Base-by-base conservation (phyloP, 495 filamentous ascomycete genomes). In the Podospora tetraspora region DNA sequence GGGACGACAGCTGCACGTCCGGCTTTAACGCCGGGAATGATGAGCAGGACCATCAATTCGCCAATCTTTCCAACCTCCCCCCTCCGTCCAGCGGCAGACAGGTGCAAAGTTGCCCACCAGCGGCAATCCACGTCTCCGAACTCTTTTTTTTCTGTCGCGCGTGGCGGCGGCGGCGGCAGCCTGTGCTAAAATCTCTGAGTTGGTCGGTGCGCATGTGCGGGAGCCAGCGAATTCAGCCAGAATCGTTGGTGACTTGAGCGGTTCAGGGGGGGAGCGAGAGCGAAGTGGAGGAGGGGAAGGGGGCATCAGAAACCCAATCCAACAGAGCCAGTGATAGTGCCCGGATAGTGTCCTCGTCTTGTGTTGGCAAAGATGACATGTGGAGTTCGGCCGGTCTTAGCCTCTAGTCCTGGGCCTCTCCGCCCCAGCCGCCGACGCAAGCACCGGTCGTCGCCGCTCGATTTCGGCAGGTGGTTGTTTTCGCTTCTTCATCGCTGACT, bases 21-120 rank as follows among this genome's bases (percentile, higher is more conserved):
- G 72, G 74, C 66, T 72, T 72, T 74, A 74, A 71, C 52, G 67
- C 67, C 67, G 71, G 71, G 69, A 69, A 71, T 73, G 71, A 71
- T 73, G 71, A 63, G 27, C 60, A 32, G 67, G 22, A 21, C 27
- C 56, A 21, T 57, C 43, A 64, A 64, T 60, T 66, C 65, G 65
- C 65, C 65, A 66, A 66, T 66, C 66, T 34, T 58, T 57, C 57
- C 57, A 43, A 30, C 62, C 23, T 6, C 29, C 27, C 29, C 43
- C 43, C 43, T 52, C 16, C 43, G 16, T 16, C 16, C 16, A 52
- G 43, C 43, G 43, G 43, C 43, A 52, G 16, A 52, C 16, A n/a
- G 43, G 43, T 8, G 13, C 43, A 52, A 52, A n/a, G 19, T 52
- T 52, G 43, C 6, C 43, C 43, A 52, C 43, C 43, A 52, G 43